Base-by-base conservation (phyloP, 805 yeast genomes). In the Lachancea sp. region DNA sequence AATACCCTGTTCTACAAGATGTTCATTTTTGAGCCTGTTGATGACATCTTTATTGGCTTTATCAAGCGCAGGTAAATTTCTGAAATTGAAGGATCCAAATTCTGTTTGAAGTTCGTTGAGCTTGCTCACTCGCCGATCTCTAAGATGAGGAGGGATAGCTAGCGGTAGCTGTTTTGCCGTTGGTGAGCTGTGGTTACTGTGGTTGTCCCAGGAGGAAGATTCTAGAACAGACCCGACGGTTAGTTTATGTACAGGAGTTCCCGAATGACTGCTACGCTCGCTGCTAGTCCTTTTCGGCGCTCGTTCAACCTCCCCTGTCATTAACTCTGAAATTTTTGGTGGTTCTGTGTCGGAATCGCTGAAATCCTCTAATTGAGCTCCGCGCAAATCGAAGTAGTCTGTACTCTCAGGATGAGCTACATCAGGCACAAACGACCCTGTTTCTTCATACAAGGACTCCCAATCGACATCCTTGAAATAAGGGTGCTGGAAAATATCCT, bases 1-100 rank as follows among this genome's bases (percentile, higher is more conserved):
- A 32, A 32, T 17, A 2, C 53, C 53, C 18, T 42, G 49, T n/a
- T 63, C 67, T 33, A 63, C 63, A 51, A 82, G 53, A 62, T 87
- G 95, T 60, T 91, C 98, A 26, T 74, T 82, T 57, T 89, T 85
- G 59, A 93, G 74, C 50, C 96, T 71, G 57, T 86, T 85, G 51
- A 93, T 88, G 12, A 85, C 90, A 65, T 90, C 97, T 58, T 87
- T 88, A 59, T 93, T 93, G 8, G 96, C 97, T 56, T 85, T 85
- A 55, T 93, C 98, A 45, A 95, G 73, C 5, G 93, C 93, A 3
- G 91, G 82, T 50, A 93, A 68, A 60, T 93, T 93, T 52, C 96
- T 74, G 66, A 86, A 93, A 48, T 86, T 82, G 64, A 93, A 93
- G 3, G 93, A 82, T 0, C 99, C 99, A 74, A 93, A 93, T 56